Conservation (phyloP, 768 basidiomycete species). For the Phylloporus arenicola region DNA sequence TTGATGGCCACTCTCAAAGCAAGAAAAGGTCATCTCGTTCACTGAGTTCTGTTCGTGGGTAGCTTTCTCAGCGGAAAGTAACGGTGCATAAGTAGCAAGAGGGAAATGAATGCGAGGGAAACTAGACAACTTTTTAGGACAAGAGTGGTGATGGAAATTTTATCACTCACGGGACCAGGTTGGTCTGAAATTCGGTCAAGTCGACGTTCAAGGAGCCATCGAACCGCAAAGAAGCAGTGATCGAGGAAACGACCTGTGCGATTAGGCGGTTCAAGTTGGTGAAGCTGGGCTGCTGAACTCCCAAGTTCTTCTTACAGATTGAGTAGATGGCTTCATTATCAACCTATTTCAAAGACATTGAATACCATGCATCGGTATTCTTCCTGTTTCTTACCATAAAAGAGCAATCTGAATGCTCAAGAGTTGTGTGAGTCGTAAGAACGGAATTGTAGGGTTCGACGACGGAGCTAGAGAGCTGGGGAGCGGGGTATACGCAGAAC, state of each 20-base stretch:
- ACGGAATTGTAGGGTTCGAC: slow-evolving; percentile 99
- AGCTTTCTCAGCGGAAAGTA: slow-evolving; percentile 93
- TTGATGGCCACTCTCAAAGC: slow-evolving; percentile 95
- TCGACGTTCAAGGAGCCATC: slow-evolving; percentile 98
- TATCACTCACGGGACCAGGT: slow-evolving; percentile 83
- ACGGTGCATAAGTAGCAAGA: slow-evolving; percentile 90
- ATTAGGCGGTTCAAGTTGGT: slow-evolving; percentile 94
- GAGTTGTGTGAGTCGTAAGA: slow-evolving; percentile 96
- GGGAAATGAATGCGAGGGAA: slow-evolving; percentile 99
- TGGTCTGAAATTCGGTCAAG: slow-evolving; percentile 97
- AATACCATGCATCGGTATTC: background rate
- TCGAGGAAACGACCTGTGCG: slow-evolving; percentile 96
- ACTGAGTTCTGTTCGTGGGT: slow-evolving; percentile 97
- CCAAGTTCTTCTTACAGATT: slow-evolving; percentile 95
- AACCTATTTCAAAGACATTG: slow-evolving; percentile 45
- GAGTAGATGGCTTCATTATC: slow-evolving; percentile 99
- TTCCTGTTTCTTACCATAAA: slow-evolving; percentile 71
- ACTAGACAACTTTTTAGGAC: slow-evolving; percentile 33
- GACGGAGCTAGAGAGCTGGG: slow-evolving; percentile 89
- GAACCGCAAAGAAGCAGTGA: slow-evolving; percentile 95
- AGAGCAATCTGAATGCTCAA: slow-evolving; percentile 99
- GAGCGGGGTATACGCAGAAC: slow-evolving; percentile 96
- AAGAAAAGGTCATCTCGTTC: slow-evolving; percentile 96
- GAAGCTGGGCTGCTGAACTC: slow-evolving; percentile 81
- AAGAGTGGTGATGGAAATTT: background rate